Conservation (phyloP, 179 eudicot genomes). For the Gypsophila paniculata region DNA sequence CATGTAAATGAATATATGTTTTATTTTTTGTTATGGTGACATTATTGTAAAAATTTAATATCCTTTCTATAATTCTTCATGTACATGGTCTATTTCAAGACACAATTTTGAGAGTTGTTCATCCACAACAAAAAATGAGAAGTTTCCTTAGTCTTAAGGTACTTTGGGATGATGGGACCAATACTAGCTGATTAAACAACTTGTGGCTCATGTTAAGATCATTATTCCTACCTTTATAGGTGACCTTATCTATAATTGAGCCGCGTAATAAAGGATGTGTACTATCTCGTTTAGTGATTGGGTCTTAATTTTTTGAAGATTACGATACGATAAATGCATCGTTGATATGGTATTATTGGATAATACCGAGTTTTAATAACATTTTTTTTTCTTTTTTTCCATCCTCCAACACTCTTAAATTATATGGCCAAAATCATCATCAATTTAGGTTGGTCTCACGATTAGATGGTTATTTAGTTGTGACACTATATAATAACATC, state of each 20-base stretch:
- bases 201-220: constrained; percentile 36
- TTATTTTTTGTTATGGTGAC: too few species aligned
- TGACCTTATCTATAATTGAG: constrained; percentile 26
- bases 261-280: constrained; percentile 20
- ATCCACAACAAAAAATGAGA: constrained; percentile 6
- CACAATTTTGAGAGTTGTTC: not conserved
- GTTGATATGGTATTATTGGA: not conserved
- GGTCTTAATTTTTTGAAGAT: constrained; percentile 18
- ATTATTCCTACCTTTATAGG: constrained; percentile 20
- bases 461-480: too few species aligned
- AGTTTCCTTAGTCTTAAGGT: constrained; percentile 13
- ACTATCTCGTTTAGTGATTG: constrained; percentile 24
- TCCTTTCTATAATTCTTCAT: too few species aligned
- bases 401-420: too few species aligned
- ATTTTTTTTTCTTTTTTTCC: too few species aligned
- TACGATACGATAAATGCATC: not conserved
- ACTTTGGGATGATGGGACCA: constrained; percentile 24
- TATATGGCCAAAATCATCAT: too few species aligned
- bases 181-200: constrained; percentile 29
- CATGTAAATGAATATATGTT: too few species aligned
- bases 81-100: not conserved
- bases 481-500: too few species aligned
- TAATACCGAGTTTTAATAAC: not conserved
- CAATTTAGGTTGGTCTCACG: too few species aligned
- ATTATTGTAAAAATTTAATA: too few species aligned